Evolutionary conservation across 2,329 filamentous ascomycete genomes (phyloP).

Genomic region (Metarhizium brunneum): DNA sequence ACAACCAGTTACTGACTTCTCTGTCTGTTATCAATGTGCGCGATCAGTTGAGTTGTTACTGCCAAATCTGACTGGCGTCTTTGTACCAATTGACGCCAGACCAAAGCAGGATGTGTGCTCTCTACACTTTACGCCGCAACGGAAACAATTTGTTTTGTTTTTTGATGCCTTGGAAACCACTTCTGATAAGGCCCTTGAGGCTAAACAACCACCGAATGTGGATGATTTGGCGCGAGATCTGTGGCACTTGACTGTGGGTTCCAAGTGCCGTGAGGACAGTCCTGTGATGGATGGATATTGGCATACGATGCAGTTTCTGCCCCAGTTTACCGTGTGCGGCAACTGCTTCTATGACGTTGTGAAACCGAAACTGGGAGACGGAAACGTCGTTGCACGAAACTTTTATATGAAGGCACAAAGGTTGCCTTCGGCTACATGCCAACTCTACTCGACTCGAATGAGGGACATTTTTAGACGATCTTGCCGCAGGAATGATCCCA

Average conservation of each 20-base stretch:
- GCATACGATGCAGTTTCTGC: slow-evolving; percentile 69
- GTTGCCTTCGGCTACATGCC: slow-evolving; percentile 52
- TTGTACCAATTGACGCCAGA: slow-evolving; percentile 42
- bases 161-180: slow-evolving; percentile 52
- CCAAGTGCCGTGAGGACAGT: slow-evolving; percentile 59
- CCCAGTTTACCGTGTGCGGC: slow-evolving; percentile 74
- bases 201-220: slow-evolving; percentile 42
- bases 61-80: slow-evolving; percentile 60
- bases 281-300: slow-evolving; percentile 55
- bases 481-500: slow-evolving; percentile 56
- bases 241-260: slow-evolving; percentile 43
- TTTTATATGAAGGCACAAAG: slow-evolving; percentile 54
- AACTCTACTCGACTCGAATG: slow-evolving; percentile 77
- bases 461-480: slow-evolving; percentile 60
- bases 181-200: slow-evolving; percentile 40
- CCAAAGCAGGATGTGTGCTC: slow-evolving; percentile 53
- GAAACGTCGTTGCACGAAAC: slow-evolving; percentile 48
- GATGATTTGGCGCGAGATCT: slow-evolving; percentile 55
- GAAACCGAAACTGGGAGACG: slow-evolving; percentile 52
- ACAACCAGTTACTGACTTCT: slow-evolving; percentile 59
- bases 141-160: slow-evolving; percentile 47
- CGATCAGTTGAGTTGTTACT: slow-evolving; percentile 64
- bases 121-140: slow-evolving; percentile 48
- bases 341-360: slow-evolving; percentile 79
- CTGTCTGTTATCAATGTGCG: slow-evolving; percentile 66